Conservation (phyloP, 768 basidiomycete species). For the Russula emetica region DNA sequence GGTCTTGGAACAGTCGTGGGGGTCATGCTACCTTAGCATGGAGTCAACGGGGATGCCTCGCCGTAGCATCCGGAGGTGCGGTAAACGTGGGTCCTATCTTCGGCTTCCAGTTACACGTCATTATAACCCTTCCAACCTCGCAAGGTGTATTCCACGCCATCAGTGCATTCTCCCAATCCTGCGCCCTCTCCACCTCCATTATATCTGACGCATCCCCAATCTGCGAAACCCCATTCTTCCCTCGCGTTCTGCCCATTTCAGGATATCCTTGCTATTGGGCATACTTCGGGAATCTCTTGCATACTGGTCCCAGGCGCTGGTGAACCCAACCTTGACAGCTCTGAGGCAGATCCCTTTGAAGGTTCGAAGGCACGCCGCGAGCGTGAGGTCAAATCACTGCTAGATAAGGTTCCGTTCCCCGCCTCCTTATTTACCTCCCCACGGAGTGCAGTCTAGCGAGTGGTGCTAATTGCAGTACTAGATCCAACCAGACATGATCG, state of each 20-base stretch:
- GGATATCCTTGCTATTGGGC: slow-evolving; percentile 78
- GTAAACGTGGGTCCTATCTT: slow-evolving; percentile 60
- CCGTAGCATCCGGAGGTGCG: slow-evolving; percentile 75
- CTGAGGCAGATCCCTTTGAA: slow-evolving; percentile 95
- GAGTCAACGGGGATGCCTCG: slow-evolving; percentile 81
- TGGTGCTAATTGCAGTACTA: slow-evolving; percentile 32
- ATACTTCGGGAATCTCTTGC: slow-evolving; percentile 71
- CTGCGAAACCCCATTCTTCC: slow-evolving; percentile 69
- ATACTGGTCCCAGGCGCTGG: slow-evolving; percentile 90
- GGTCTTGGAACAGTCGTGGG: slow-evolving; percentile 71
- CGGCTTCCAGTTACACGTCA: not conserved
- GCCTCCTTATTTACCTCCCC: slow-evolving; percentile 14
- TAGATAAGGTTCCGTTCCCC: slow-evolving; percentile 62
- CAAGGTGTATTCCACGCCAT: slow-evolving; percentile 69
- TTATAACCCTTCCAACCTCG: slow-evolving; percentile 7
- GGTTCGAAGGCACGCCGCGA: slow-evolving; percentile 75
- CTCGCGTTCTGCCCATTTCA: slow-evolving; percentile 87
- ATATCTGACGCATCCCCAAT: slow-evolving; percentile 84
- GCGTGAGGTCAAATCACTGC: slow-evolving; percentile 80
- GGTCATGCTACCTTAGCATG: slow-evolving; percentile 70
- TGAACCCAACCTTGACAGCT: slow-evolving; percentile 91
- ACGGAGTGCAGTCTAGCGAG: not conserved
- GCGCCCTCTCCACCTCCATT: slow-evolving; percentile 62
- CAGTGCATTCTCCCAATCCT: slow-evolving; percentile 54
- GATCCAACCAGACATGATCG: slow-evolving; percentile 92